These are phyloP conservation scores for Moricandia arvensis DNA, from an alignment of 345 rosid genomes.

Conservation along the genomic window DNA sequence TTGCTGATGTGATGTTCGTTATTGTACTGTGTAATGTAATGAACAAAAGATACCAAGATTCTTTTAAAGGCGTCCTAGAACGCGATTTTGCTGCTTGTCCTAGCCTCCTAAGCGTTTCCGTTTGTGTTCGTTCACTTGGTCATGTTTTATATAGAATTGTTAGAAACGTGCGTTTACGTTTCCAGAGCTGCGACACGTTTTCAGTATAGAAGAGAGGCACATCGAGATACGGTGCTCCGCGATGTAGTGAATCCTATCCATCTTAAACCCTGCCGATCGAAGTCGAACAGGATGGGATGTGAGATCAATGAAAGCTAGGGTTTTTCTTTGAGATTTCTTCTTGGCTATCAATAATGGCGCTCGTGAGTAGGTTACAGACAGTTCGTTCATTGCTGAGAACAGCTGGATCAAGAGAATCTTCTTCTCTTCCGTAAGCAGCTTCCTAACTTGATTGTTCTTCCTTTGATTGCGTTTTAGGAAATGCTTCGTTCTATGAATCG, in stretches of 20 bases:
- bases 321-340: slow-evolving; percentile 25
- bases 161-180: slow-evolving; percentile 16
- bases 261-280: slow-evolving; percentile 57
- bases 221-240: slow-evolving; percentile 27
- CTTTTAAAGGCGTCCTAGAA: slow-evolving; percentile 9
- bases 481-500: too few species aligned
- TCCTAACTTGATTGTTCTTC: slow-evolving; percentile 8
- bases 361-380: slow-evolving; percentile 36
- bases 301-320: slow-evolving; percentile 30
- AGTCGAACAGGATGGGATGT: background rate
- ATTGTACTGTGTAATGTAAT: background rate
- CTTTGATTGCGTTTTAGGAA: too few species aligned
- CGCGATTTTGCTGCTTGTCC: background rate
- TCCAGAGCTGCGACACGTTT: background rate
- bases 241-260: background rate
- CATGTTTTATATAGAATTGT: background rate
- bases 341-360: slow-evolving; percentile 42
- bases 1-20: slow-evolving; percentile 20
- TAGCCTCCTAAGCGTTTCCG: too few species aligned
- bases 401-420: slow-evolving; percentile 42
- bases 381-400: slow-evolving; percentile 41
- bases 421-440: slow-evolving; percentile 53
- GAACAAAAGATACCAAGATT: slow-evolving; percentile 5
- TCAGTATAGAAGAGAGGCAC: background rate
- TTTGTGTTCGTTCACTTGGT: too few species aligned